A percentile compares a stretch with the other conserved stretches of the same genome.
phyloP scores from a whole-genome alignment of 768 basidiomycete species.

The Podaxis mareebaensis region DNA sequence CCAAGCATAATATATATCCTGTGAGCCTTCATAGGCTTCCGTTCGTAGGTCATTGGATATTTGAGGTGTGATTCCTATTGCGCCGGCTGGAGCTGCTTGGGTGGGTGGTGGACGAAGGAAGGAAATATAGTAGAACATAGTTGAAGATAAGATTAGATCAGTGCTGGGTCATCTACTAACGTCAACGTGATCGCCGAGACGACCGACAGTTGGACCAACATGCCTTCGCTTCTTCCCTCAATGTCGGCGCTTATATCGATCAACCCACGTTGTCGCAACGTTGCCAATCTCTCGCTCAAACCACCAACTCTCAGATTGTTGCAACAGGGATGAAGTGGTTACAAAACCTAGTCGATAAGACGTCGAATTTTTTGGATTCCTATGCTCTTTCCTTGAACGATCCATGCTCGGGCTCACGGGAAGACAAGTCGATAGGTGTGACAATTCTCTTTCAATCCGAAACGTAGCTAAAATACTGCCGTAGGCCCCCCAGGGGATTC shows the following conservation, averaged over 20 bases:
- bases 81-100: slow-evolving; percentile 30
- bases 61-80: slow-evolving; percentile 62
- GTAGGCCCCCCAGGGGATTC: background rate
- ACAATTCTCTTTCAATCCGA: background rate
- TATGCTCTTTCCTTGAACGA: background rate
- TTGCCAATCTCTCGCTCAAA: background rate
- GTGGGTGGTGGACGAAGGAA: background rate
- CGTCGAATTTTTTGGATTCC: background rate
- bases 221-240: background rate
- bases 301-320: background rate
- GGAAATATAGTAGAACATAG: background rate
- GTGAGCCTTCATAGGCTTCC: slow-evolving; percentile 54
- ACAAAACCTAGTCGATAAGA: background rate
- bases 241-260: background rate
- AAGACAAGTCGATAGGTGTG: background rate
- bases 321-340: background rate
- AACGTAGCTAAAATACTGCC: background rate
- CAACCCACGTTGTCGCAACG: background rate
- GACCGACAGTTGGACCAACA: too few species aligned
- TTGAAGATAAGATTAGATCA: background rate
- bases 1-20: slow-evolving; percentile 79
- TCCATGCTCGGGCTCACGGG: background rate
- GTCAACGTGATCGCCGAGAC: too few species aligned
- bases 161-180: background rate
- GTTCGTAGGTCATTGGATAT: slow-evolving; percentile 90